Evolutionary conservation across 108 stramenopile species (phyloP), one percentile per base, ranked within the genome.

Genomic region (Nitzschia putrida): DNA sequence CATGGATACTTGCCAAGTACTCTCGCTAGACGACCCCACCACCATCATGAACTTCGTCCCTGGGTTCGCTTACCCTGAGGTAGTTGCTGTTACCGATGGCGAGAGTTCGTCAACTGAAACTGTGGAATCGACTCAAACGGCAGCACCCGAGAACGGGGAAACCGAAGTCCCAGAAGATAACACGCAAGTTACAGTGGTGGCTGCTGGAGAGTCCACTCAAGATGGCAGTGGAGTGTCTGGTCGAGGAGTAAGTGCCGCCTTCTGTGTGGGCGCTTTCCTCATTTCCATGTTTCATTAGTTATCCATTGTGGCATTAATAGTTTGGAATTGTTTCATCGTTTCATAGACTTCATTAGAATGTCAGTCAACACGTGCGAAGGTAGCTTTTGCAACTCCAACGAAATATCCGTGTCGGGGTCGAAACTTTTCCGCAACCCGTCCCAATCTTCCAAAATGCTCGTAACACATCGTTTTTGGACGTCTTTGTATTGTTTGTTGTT

Each of bases 341-440:
- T 49, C 56, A 73, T 73, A 18, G 57, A 45, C 34, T 64, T 73
- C 57, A 73, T 44, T 42, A 77, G 23, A 43, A 77, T 77, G 14
- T 77, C 76, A 14, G 76, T 40, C 38, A 77, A 38, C 18, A 77
- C 61, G 14, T 64, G 55, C 11, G 76, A 71, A 11, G 76, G 76
- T 2, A 77, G 49, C 26, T 59, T 51, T 21, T 57, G 18, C 23
- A 77, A 34, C 14, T 61, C 63, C 1, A 66, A 37, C 12, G 69
- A 45, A 2, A 70, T 21, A 12, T 51, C 68, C 23, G 64, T 69
- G 13, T 55, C 41, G 2, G 76, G 60, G 20, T 50, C 29, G 49
- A 66, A 77, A 45, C 68, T 29, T 18, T 57, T 60, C 34, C 66
- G 76, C 42, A 77, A 77, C 8, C 0, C 45, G n/a, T 66, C 57